Percentiles rank a stretch among this genome's conserved stretches.
Conservation (phyloP, 805 yeast genomes). For the Kodamaea fukazawae region DNA sequence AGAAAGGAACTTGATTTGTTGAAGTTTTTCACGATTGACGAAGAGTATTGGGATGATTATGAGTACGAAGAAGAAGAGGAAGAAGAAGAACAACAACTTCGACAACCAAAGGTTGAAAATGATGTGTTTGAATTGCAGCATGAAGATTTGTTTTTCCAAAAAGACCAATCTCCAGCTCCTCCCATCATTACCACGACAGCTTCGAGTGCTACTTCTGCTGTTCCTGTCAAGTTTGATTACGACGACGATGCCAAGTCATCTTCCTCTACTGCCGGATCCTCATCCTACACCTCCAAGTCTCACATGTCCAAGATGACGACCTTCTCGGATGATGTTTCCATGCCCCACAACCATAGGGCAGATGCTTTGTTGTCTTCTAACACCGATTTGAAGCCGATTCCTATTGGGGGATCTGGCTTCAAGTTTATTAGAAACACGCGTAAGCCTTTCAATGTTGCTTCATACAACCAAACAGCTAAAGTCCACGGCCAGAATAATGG, state of each 20-base stretch:
- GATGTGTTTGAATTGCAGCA: slow-evolving; percentile 18
- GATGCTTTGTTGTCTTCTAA: slow-evolving; percentile 41
- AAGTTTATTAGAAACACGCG: slow-evolving; percentile 42
- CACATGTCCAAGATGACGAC: slow-evolving; percentile 3
- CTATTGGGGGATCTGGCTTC: slow-evolving; percentile 28
- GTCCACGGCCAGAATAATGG: slow-evolving; percentile 9
- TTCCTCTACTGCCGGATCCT: slow-evolving; percentile 11
- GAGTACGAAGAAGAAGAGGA: slow-evolving; percentile 26
- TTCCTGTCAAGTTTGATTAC: too few species aligned
- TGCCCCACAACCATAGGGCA: slow-evolving; percentile 41
- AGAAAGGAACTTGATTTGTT: slow-evolving; percentile 58
- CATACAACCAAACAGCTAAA: slow-evolving; percentile 38
- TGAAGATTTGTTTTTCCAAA: slow-evolving; percentile 8
- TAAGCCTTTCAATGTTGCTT: slow-evolving; percentile 65
- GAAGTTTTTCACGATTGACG: slow-evolving; percentile 78
- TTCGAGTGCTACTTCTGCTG: too few species aligned
- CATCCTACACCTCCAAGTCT: slow-evolving; percentile 6
- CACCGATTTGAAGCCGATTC: slow-evolving; percentile 40
- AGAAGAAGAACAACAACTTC: slow-evolving; percentile 21
- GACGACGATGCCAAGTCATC: background rate
- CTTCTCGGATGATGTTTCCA: slow-evolving; percentile 10
- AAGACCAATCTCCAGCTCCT: slow-evolving; percentile 7
- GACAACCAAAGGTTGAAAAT: slow-evolving; percentile 6
- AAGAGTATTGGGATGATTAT: slow-evolving; percentile 40
- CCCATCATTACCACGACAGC: slow-evolving; percentile 7